Conservation (phyloP, 208 protist species). For the Leishmania turanica region DNA sequence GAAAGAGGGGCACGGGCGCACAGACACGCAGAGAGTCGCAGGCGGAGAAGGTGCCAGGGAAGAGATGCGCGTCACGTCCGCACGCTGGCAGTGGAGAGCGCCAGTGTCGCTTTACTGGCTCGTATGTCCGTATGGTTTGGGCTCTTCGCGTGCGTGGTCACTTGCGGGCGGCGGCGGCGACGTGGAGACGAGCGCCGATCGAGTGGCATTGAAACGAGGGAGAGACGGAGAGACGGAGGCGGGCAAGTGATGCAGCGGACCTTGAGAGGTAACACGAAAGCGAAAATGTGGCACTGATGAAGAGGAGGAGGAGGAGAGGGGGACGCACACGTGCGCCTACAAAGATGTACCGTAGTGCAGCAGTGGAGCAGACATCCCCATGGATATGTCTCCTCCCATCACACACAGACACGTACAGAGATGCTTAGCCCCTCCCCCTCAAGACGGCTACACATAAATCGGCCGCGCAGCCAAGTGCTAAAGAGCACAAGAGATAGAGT, state of each 20-base stretch:
- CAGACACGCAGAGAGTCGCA: not conserved
- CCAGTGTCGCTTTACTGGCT: not conserved
- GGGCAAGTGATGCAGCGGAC: not conserved
- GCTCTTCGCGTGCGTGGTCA: too few species aligned
- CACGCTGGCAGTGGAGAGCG: not conserved
- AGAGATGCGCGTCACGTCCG: not conserved
- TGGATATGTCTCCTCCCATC: not conserved
- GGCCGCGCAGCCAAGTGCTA: not conserved
- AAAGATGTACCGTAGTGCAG: not conserved
- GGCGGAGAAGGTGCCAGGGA: not conserved
- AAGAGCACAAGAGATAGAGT: not conserved
- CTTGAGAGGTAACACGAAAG: not conserved
- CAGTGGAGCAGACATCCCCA: not conserved
- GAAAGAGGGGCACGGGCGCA: not conserved
- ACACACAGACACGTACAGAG: constrained; percentile 5
- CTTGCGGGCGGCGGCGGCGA: not conserved
- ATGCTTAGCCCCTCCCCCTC: not conserved
- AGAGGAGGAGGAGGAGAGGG: not conserved
- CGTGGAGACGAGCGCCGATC: not conserved
- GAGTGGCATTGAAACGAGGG: not conserved
- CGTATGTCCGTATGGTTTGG: too few species aligned
- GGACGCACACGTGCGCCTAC: not conserved
- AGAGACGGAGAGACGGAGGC: not conserved
- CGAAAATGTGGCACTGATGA: too few species aligned
- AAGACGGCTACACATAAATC: not conserved